Base-by-base conservation (phyloP, 225 moss, liverwort and hornwort genomes). In the Physcomitrellopsis africana region DNA sequence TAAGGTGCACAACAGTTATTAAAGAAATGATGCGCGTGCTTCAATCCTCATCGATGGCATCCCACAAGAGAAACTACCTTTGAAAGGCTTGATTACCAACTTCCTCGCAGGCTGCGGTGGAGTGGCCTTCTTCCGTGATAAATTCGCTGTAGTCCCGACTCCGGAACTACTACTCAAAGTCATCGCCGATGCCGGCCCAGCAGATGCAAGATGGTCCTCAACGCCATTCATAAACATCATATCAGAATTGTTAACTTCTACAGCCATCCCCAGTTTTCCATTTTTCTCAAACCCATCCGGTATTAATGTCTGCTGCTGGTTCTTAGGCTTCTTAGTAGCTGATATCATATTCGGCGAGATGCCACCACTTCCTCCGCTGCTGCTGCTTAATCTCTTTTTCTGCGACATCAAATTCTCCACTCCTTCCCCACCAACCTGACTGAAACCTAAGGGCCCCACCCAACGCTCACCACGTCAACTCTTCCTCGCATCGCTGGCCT, bases 51-150 rank as follows among this genome's bases (percentile, higher is more conserved):
- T 68, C 51, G 32, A 22, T 3, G 45, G 17, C 8, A 47, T 41
- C 20, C 46, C 17, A 7, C 4, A 32, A 49, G 37, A 1, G 10
- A 65, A 69, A 27, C 12, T 76, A 99, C 99, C 99, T 92, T 99
- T 99, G 43, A 99, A 99, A n/a, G 99, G 99, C 74, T 99, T 99
- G 72, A 99, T 99, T 49, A 99, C 90, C 83, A 99, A 68, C 84
- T 99, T 99, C 84, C 89, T 92, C 53, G 69, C 88, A 47, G 95
- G 99, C 70, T 99, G 99, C 45, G 95, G 99, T n/a, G 90, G 99
- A 8, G 95, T 95, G 27, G 99, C 95, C 77, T 99, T 99, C 85
- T 99, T 99, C 62, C 99, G 84, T 20, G 99, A 95, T 65, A 99
- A 86, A 70, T 99, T 99, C 49, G 99, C 99, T n/a, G 95, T 95